Percentiles rank a stretch among this genome's conserved stretches.
phyloP scores from a whole-genome alignment of 2,329 filamentous ascomycete genomes.

The Aaosphaeria arxii region DNA sequence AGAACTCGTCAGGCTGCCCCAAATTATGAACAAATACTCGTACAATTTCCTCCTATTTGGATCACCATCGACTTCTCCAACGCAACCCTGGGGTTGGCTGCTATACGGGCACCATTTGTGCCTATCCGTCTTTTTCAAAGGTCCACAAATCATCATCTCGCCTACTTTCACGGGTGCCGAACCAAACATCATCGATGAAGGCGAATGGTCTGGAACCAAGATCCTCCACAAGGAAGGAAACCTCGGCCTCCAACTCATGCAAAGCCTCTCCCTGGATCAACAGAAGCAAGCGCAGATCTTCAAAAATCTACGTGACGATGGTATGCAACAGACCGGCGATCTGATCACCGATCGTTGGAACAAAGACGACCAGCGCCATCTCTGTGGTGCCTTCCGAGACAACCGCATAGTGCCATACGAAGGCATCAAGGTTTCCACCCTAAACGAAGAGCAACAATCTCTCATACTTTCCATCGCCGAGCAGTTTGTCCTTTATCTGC shows the following conservation, averaged over 20 bases:
- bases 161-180: conserved; percentile 81
- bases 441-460: conserved; percentile 50
- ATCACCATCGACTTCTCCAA: conserved; percentile 49
- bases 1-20: conserved; percentile 59
- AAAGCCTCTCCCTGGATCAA: conserved; percentile 49
- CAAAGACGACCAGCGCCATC: conserved; percentile 73
- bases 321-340: conserved; percentile 56
- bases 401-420: conserved; percentile 74
- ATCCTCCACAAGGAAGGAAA: conserved; percentile 65
- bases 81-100: conserved; percentile 65
- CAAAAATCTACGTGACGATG: conserved; percentile 58
- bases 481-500: conserved; percentile 69
- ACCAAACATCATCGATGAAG: conserved; percentile 69
- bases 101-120: conserved; percentile 80
- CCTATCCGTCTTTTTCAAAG: conserved; percentile 66
- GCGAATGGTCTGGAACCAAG: conserved; percentile 60
- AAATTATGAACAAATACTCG: conserved; percentile 69
- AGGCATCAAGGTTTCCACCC: conserved; percentile 56
- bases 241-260: conserved; percentile 68
- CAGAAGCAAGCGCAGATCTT: conserved; percentile 57
- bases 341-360: conserved; percentile 65
- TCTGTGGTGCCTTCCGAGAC: conserved; percentile 75
- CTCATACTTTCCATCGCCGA: conserved; percentile 55
- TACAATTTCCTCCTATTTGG: conserved; percentile 77
- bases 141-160: conserved; percentile 63